Percentiles rank a stretch among this genome's conserved stretches.
phyloP scores from a whole-genome alignment of 208 protist genomes.

The Endotrypanum monterogeii region DNA sequence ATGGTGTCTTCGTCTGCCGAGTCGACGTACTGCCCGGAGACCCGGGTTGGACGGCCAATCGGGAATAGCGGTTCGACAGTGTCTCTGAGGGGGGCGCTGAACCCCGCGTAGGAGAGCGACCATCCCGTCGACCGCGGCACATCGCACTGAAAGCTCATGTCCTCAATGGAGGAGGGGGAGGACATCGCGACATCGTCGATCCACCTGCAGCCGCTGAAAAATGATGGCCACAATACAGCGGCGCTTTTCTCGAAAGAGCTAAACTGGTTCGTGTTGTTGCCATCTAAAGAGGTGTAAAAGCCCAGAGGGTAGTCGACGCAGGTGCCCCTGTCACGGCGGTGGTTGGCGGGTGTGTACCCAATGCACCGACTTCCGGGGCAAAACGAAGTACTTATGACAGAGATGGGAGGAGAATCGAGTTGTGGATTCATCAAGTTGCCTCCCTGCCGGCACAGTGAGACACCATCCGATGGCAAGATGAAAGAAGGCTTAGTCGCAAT shows the following conservation, averaged over 20 bases:
- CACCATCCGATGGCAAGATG: neutral
- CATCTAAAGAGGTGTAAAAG: constrained; percentile 23
- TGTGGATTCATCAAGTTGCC: neutral
- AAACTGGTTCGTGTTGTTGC: constrained; percentile 36
- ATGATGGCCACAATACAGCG: neutral
- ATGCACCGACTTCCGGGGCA: constrained; percentile 18
- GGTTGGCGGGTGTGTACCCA: constrained; percentile 21
- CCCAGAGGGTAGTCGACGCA: constrained; percentile 15
- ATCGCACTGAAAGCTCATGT: constrained; percentile 35
- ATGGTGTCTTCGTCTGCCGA: constrained; percentile 13
- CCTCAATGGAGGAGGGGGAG: constrained; percentile 18
- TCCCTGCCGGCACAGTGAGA: constrained; percentile 24
- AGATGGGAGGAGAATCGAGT: constrained; percentile 11
- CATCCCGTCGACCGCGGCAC: constrained; percentile 28
- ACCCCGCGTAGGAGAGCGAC: constrained; percentile 27
- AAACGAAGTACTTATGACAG: constrained; percentile 8
- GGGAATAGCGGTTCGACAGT: constrained; percentile 33
- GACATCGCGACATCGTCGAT: constrained; percentile 35
- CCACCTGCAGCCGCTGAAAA: constrained; percentile 7
- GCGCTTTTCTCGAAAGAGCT: constrained; percentile 22
- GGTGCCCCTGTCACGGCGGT: constrained; percentile 15
- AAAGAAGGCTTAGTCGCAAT: constrained; percentile 10
- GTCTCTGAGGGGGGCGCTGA: constrained; percentile 25
- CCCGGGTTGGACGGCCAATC: constrained; percentile 29
- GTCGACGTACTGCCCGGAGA: constrained; percentile 18